phyloP scores from a whole-genome alignment of 2,329 filamentous ascomycete genomes.

The Cladosporium cucumerinum region DNA sequence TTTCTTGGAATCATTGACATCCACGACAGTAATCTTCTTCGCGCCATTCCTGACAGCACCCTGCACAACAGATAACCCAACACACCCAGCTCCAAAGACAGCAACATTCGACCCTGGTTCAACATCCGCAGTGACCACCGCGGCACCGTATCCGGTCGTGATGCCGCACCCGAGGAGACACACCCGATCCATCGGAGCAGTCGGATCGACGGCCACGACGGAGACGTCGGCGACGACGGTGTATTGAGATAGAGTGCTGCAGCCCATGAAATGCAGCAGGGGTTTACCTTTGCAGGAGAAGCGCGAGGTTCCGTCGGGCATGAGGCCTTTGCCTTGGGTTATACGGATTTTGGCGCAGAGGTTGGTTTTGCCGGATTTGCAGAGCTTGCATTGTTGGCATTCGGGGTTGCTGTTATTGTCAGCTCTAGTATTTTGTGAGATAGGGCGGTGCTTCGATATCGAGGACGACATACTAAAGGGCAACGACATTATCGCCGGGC shows the following conservation, averaged over 20 bases:
- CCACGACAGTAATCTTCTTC: constrained; percentile 67
- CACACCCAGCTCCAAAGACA: constrained; percentile 88
- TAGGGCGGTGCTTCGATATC: neutral
- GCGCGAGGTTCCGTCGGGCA: constrained; percentile 89
- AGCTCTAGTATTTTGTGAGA: neutral
- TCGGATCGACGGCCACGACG: constrained; percentile 80
- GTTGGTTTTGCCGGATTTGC: constrained; percentile 96
- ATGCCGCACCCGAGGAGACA: constrained; percentile 93
- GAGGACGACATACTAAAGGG: constrained; percentile 63
- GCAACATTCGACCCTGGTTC: constrained; percentile 84
- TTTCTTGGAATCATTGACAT: constrained; percentile 82
- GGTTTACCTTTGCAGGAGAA: constrained; percentile 90
- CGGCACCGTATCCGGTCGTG: constrained; percentile 92
- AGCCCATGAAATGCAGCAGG: constrained; percentile 95
- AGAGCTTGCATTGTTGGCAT: constrained; percentile 96
- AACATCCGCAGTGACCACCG: constrained; percentile 81
- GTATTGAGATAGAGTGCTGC: constrained; percentile 94
- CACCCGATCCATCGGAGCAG: constrained; percentile 88
- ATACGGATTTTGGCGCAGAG: constrained; percentile 95
- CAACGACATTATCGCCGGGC: constrained; percentile 81
- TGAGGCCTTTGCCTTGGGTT: constrained; percentile 86
- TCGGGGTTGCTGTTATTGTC: constrained; percentile 70
- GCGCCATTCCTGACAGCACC: constrained; percentile 81
- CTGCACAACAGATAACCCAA: constrained; percentile 88
- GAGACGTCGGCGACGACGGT: constrained; percentile 96